Conservation (phyloP, 1,284 basidiomycete species). For the Malassezia nana region DNA sequence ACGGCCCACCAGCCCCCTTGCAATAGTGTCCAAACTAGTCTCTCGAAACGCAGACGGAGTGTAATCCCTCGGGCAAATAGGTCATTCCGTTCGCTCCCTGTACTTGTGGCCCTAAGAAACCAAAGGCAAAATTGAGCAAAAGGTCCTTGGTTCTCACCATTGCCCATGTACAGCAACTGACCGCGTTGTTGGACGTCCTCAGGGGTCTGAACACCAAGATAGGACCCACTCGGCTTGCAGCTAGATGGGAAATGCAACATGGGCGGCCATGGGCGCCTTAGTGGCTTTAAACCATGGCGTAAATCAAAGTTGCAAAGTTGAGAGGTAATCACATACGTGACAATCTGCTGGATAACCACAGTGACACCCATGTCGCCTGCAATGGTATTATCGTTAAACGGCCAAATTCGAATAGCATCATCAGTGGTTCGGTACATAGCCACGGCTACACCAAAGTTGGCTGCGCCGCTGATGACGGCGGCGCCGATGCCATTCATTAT, state of each 20-base stretch:
- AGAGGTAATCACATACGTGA: constrained; percentile 40
- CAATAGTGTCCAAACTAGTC: constrained; percentile 34
- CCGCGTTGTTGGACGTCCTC: constrained; percentile 23
- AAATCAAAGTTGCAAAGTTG: constrained; percentile 32
- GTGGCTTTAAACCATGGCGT: constrained; percentile 25
- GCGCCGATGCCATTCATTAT: constrained; percentile 18
- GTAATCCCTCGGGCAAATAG: constrained; percentile 27
- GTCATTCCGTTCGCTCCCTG: constrained; percentile 36
- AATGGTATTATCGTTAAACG: constrained; percentile 30
- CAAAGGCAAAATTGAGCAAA: constrained; percentile 26
- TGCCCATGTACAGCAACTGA: constrained; percentile 24
- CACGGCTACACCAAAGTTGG: constrained; percentile 42
- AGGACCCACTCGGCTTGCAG: constrained; percentile 22
- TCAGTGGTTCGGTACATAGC: constrained; percentile 26
- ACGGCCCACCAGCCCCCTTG: constrained; percentile 35
- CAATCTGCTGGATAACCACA: constrained; percentile 38
- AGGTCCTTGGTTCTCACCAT: constrained; percentile 15
- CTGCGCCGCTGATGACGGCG: constrained; percentile 19
- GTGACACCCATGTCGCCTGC: constrained; percentile 46
- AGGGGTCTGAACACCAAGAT: constrained; percentile 23
- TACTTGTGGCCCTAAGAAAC: constrained; percentile 29
- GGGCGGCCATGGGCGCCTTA: constrained; percentile 37
- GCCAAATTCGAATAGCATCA: constrained; percentile 27
- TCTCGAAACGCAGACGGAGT: constrained; percentile 27
- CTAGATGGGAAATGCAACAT: constrained; percentile 33